Evolutionary conservation across 768 basidiomycete species (phyloP).

Genomic region (Tulasnella sp.): DNA sequence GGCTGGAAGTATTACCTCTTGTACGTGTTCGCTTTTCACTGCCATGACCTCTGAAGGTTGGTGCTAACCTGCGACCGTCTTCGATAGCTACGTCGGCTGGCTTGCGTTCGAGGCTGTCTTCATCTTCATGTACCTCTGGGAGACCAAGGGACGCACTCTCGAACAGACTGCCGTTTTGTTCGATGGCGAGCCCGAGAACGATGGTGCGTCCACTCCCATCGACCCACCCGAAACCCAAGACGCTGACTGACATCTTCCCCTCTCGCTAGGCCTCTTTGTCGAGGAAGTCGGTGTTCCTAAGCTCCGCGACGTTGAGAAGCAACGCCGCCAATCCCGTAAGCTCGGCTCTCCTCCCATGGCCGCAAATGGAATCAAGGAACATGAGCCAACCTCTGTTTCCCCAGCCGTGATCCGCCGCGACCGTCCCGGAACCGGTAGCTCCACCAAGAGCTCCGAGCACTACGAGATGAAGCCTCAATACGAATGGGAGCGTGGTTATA

Average conservation of each 20-base stretch:
- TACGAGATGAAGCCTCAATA: constrained; percentile 2
- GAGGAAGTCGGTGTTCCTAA: background rate
- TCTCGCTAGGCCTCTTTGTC: background rate
- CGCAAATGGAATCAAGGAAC: background rate
- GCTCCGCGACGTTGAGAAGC: background rate
- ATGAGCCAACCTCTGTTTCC: background rate
- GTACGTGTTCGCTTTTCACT: constrained; percentile 32
- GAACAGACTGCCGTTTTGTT: constrained; percentile 18
- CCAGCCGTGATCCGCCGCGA: background rate
- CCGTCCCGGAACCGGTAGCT: background rate
- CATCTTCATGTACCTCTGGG: constrained; percentile 16
- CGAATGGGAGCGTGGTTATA: background rate
- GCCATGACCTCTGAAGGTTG: background rate
- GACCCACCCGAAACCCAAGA: too few relatives aligned
- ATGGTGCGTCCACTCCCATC: constrained; percentile 16
- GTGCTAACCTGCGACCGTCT: background rate
- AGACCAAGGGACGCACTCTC: constrained; percentile 17
- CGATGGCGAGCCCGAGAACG: constrained; percentile 23
- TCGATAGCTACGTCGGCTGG: constrained; percentile 16
- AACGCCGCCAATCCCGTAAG: constrained; percentile 3
- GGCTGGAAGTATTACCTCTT: constrained; percentile 64
- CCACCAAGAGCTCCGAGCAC: background rate
- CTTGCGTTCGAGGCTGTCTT: constrained; percentile 15
- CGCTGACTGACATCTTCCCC: background rate
- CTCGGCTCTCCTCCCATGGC: background rate